Evolutionary conservation across 345 rosid species (phyloP).

Genomic region (Citrus mangshanensis): DNA sequence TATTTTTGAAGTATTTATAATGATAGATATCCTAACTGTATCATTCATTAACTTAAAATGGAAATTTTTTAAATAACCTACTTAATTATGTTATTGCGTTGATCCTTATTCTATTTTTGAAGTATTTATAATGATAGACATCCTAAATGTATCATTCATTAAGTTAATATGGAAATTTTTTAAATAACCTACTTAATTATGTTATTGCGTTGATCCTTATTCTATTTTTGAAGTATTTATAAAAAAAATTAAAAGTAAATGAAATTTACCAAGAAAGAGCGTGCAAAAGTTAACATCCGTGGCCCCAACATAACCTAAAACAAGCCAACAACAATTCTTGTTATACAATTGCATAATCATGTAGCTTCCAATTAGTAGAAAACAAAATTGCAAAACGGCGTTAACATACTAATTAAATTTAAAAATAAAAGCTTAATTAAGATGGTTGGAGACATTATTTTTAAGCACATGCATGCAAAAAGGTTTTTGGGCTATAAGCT

Average conservation of each 20-base stretch:
- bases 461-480: background rate
- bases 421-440: background rate
- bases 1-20: too few relatives aligned
- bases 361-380: background rate
- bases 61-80: too few relatives aligned
- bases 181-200: too few relatives aligned
- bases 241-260: background rate
- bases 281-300: background rate
- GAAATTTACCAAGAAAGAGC: background rate
- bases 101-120: too few relatives aligned
- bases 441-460: background rate
- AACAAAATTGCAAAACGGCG: background rate
- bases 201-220: too few relatives aligned
- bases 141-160: too few relatives aligned
- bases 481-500: background rate
- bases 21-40: too few relatives aligned
- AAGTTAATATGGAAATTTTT: too few relatives aligned
- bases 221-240: too few relatives aligned
- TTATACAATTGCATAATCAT: background rate
- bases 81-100: too few relatives aligned
- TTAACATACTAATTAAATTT: background rate
- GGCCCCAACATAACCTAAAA: background rate
- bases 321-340: background rate
- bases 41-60: too few relatives aligned
- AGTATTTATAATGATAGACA: too few relatives aligned